Evolutionary conservation across 768 basidiomycete species (phyloP), one percentile per base, ranked within the genome.

Genomic region (Russula sp.): DNA sequence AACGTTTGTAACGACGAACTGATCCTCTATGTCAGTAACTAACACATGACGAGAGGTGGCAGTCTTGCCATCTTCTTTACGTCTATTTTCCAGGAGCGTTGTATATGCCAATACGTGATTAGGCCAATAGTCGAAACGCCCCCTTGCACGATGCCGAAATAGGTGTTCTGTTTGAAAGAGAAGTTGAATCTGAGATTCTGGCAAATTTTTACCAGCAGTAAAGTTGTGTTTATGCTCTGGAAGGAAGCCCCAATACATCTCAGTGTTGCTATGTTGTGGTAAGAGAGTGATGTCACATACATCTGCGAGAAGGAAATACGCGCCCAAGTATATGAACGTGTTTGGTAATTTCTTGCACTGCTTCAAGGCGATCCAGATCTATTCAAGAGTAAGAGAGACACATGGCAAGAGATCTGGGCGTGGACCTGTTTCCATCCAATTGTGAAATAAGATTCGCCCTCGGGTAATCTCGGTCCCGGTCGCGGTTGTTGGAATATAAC

Each of bases 401-500:
- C 3, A 29, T 9, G 20, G 9, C 41, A 34, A 29, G 25, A 3
- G 25, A 29, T 9, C 20, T 22, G 32, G 49, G n/a, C 59, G 32
- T 48, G n/a, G 59, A 83, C 87, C 77, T 92, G 90, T 69, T 88
- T 91, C 87, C 88, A 93, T 46, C 92, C 92, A 48, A 94, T 81
- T 0, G 89, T 90, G 34, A 92, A 63, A 68, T 93, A 93, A 60
- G 73, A 80, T 65, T 91, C 84, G 51, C 85, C 85, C 65, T 85
- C 85, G 0, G 92, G 92, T 22, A 94, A 75, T 13, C 83, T 74
- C 55, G 90, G 88, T 0, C 92, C 92, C 3, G 88, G 86, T 8
- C 92, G 83, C n/a, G 85, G 88, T 68, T 89, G 81, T 70, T 94
- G 92, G 71, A 83, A 92, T 53, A 93, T 81, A 66, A 93, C 90